Evolutionary conservation across 164 flowering plant species (phyloP), one percentile per base, ranked within the genome.

Genomic region (Macadamia integrifolia): DNA sequence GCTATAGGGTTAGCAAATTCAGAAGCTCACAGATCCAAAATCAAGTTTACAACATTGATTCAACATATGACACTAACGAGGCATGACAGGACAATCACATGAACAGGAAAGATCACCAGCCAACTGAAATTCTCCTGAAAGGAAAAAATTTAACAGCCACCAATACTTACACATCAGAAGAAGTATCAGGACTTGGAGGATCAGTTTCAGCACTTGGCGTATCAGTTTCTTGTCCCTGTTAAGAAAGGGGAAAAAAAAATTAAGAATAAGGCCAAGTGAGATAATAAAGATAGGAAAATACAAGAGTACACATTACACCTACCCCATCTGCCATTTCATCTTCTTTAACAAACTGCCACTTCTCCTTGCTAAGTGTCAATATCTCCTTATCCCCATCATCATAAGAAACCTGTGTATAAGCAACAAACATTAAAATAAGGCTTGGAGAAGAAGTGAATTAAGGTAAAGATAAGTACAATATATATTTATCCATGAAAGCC

Each of bases 351-450:
- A 82, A 46, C 66, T 77, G 71, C 89, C 90, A 91, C 57, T 23
- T 67, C 72, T 93, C 84, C 64, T 71, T 75, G 50, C 68, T 76
- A 28, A 93, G 92, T 69, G 70, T 62, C 66, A 93, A 69, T 42
- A 58, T 67, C 74, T 93, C 98, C 67, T 64, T 61, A 69, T 93
- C 98, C 28, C 94, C 97, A 73, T 93, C 98, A 77, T 0, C 30
- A 73, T 93, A 93, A 9, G 69, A 8, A 58, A 93, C 83, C 98
- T 93, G 66, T 48, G 71, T 23, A 58, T 30, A 53, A 58, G 56
- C 6, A 44, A 67, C 43, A 44, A 52, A 58, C 12, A 5, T 29
- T n/a, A 63, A 59, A 55, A 69, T 29, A 28, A n/a, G 46, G 9
- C 63, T 15, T 30, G 23, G 12, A 1, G 61, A 44, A 60, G 42